phyloP scores from a whole-genome alignment of 2,329 filamentous ascomycete species.

The Colletotrichum echinochloae region DNA sequence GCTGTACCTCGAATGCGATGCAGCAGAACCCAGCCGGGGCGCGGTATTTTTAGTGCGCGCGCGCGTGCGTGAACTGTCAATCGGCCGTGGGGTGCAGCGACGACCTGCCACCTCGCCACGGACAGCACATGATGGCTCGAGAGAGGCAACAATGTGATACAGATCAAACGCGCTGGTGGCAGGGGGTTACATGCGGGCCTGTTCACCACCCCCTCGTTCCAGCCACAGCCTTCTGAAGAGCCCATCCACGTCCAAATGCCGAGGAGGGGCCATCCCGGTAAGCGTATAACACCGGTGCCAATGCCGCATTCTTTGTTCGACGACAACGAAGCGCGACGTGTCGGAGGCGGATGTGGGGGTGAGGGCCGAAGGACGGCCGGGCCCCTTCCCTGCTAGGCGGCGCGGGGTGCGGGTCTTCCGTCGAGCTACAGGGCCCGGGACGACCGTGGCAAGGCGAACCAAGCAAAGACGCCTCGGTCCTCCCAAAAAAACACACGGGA shows the following conservation, averaged over 20 bases:
- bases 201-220: background rate
- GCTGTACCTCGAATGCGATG: background rate
- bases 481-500: background rate
- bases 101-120: background rate
- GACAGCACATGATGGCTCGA: background rate
- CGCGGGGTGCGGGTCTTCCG: conserved; percentile 7
- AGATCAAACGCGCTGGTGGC: background rate
- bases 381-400: background rate
- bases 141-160: background rate
- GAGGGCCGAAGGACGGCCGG: background rate
- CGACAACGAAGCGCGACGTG: background rate
- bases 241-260: background rate
- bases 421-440: conserved; percentile 2
- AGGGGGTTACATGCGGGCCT: conserved; percentile 6
- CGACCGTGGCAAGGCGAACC: background rate
- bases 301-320: background rate
- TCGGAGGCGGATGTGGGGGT: background rate
- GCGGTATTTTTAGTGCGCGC: background rate
- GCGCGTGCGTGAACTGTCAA: background rate
- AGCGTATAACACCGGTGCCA: background rate
- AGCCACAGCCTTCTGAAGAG: background rate
- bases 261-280: background rate
- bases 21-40: background rate
- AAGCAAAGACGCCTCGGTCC: background rate
- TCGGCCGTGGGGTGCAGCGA: background rate